Base-by-base conservation (phyloP, 2,329 filamentous ascomycete species). In the Colletotrichum eremochloae region DNA sequence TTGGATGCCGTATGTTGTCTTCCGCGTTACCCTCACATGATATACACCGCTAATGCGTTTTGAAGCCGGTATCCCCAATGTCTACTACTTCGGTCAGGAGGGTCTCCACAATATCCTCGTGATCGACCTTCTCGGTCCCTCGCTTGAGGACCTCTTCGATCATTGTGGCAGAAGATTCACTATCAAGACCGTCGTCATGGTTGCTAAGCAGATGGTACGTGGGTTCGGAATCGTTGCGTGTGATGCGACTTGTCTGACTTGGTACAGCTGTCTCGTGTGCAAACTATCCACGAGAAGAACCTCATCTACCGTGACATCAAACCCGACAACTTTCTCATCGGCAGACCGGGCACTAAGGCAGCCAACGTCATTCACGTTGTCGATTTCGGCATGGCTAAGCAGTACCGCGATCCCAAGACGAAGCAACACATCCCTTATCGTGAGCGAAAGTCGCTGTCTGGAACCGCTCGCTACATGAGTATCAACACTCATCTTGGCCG, bases 371-470 rank as follows among this genome's bases (percentile, higher is more conserved):
- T 99, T 76, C 96, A 99, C 80, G 96, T 98, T 48, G 95, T 99
- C 78, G 96, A 99, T 83, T 99, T 99, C 79, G 96, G 96, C 79
- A 98, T 99, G 96, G 96, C 96, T 75, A 99, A 99, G 87, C 96
- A 98, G 83, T 99, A 98, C 84, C 93, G 96, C 77, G 96, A 99
- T 78, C 96, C 96, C 68, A 98, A 98, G 88, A 97, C 96, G 48
- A 98, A 98, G 85, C 96, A 98, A 83, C 96, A 99, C 84, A 98
- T 98, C 77, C 95, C 96, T 15, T 98, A 98, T 83, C 91, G 96
- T 79, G 96, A 98, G 86, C 91, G 96, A 78, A 99, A 99, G 85
- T 97, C 96, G 6, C 87, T 99, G 73, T 98, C 96, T 5, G 96
- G 96, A 74, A 99, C 96, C 70, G 96, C 96, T 74, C 91, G 96